Base-by-base conservation (phyloP, 768 basidiomycete genomes). In the Mycena capillaripes region DNA sequence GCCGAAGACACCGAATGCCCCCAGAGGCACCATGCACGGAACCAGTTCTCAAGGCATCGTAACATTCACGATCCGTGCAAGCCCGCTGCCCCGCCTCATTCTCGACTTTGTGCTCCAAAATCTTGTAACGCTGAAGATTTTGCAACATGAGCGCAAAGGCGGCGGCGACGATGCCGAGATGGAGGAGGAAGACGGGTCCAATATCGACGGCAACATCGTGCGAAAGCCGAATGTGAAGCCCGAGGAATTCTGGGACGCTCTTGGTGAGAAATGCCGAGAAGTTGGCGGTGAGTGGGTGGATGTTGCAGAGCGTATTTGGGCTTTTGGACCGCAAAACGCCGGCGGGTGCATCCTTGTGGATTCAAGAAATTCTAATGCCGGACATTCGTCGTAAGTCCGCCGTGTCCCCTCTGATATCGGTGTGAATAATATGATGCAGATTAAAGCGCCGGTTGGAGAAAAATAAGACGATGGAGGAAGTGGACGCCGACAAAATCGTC, bases 271-370 rank as follows among this genome's bases (percentile, higher is more conserved):
- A 46, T 95, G 93, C 73, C 82, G 85, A 19, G 86, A 90, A 64
- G 90, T 87, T 4, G 97, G 95, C 19, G 95, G 94, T 4, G 96
- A 98, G 74, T 99, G 98, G 98, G 81, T 79, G 6, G 90, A 89
- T 48, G 78, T 95, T 14, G 85, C 83, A 0, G 93, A 96, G 61
- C 87, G 83, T 64, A 88, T 97, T 3, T 97, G 96, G 96, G 91
- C 94, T 23, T 97, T 98, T 81, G 98, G 98, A 0, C 97, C 97
- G 0, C 93, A 94, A 75, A 84, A 90, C 64, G 90, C 93, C 23
- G 97, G 97, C 0, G 91, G 93, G 12, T 98, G 97, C 80, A 78
- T 99, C 14, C 83, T 99, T 14, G 84, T 99, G 21, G 97, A 99
- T 80, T 83, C 85, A 12, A 87, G 93, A 67, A 85, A 87, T 62